Conservation (phyloP, 306 rosid species). For the Medicago lupulina region DNA sequence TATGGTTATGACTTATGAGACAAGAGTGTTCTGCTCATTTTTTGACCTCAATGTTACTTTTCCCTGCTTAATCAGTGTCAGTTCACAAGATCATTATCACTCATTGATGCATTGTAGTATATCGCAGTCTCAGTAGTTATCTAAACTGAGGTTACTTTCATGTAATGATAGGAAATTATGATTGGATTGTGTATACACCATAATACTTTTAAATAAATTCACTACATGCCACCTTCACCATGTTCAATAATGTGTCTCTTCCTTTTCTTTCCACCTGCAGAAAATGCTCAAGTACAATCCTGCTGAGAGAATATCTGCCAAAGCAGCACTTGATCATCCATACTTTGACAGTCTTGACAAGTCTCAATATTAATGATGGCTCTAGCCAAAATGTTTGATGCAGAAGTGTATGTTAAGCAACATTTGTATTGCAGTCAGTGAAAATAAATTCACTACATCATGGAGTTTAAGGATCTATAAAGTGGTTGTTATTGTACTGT, state of each 20-base stretch:
- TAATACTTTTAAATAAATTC: neutral
- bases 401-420: slow-evolving; percentile 17
- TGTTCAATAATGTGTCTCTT: slow-evolving; percentile 11
- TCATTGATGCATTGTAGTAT: slow-evolving; percentile 11
- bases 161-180: neutral
- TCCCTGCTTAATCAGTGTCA: slow-evolving; percentile 17
- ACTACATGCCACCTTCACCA: slow-evolving; percentile 8
- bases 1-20: neutral
- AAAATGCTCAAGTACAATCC: slow-evolving; percentile 90
- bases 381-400: slow-evolving; percentile 16
- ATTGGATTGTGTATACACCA: neutral
- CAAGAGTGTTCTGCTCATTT: slow-evolving; percentile 2
- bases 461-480: slow-evolving; percentile 23
- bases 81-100: neutral
- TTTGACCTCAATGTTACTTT: slow-evolving; percentile 5
- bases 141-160: slow-evolving; percentile 14
- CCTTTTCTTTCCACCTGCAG: slow-evolving; percentile 52
- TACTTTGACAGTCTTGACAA: slow-evolving; percentile 91
- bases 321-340: slow-evolving; percentile 94
- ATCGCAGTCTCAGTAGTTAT: slow-evolving; percentile 9
- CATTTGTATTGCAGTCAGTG: slow-evolving; percentile 11
- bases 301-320: slow-evolving; percentile 92
- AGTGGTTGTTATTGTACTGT: neutral
- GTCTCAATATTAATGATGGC: slow-evolving; percentile 68
- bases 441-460: slow-evolving; percentile 22